Conservation (phyloP, 2,329 filamentous ascomycete species). For the Exophiala sp. region DNA sequence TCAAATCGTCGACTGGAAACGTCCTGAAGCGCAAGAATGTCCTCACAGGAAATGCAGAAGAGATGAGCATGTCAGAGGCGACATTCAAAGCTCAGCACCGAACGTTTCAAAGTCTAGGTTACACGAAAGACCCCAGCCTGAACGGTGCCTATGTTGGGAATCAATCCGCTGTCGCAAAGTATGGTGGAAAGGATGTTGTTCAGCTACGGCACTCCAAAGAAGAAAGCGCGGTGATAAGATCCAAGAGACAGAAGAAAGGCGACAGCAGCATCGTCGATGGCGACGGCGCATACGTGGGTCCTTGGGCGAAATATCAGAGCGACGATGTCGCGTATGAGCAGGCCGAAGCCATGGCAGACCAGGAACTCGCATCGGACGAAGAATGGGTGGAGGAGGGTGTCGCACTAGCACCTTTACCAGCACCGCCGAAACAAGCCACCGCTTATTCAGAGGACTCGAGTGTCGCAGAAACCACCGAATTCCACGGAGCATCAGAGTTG, state of each 20-base stretch:
- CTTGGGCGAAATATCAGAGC: conserved; percentile 82
- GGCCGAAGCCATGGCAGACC: conserved; percentile 63
- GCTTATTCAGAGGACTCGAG: conserved; percentile 56
- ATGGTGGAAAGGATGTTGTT: conserved; percentile 51
- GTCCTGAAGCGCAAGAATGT: conserved; percentile 73
- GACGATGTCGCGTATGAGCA: conserved; percentile 70
- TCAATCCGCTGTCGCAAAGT: conserved; percentile 42
- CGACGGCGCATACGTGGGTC: conserved; percentile 82
- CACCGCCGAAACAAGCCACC: conserved; percentile 50
- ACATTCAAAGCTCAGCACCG: conserved; percentile 86
- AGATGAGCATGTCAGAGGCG: conserved; percentile 84
- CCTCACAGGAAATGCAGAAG: conserved; percentile 79
- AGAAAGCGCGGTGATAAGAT: conserved; percentile 62
- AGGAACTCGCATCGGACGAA: conserved; percentile 71
- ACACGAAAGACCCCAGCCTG: conserved; percentile 48
- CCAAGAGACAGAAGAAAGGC: conserved; percentile 81
- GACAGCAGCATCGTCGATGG: conserved; percentile 81
- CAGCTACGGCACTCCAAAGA: conserved; percentile 64
- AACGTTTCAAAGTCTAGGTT: conserved; percentile 66
- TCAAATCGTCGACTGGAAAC: conserved; percentile 58
- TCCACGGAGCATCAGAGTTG: conserved; percentile 76
- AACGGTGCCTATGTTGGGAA: conserved; percentile 48
- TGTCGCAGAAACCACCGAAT: conserved; percentile 75
- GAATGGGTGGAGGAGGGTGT: conserved; percentile 76
- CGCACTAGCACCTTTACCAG: conserved; percentile 48